These are phyloP conservation scores for Alternaria triticimaculans DNA, from an alignment of 2,329 filamentous ascomycete genomes.

Conservation along the genomic window DNA sequence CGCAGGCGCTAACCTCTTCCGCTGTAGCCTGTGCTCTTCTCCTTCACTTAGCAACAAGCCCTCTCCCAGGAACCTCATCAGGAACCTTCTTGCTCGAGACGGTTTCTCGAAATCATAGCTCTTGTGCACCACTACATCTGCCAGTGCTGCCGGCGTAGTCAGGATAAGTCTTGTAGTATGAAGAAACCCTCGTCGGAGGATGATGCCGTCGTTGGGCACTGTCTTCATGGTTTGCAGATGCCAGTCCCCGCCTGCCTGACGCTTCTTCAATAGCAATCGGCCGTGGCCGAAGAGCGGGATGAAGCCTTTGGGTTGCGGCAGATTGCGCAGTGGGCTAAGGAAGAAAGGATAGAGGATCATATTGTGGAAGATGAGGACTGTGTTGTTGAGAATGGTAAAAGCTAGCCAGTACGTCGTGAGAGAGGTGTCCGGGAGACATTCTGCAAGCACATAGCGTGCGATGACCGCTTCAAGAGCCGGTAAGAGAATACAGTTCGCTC, in stretches of 20 bases:
- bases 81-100: constrained; percentile 50
- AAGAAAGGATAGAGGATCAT: constrained; percentile 48
- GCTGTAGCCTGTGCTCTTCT: constrained; percentile 59
- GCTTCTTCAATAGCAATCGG: constrained; percentile 35
- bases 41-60: constrained; percentile 60
- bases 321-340: constrained; percentile 48
- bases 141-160: constrained; percentile 51
- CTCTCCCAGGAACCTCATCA: constrained; percentile 58
- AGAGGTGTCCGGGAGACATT: constrained; percentile 16
- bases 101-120: constrained; percentile 64
- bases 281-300: constrained; percentile 49
- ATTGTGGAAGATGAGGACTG: constrained; percentile 22
- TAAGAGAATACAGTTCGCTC: constrained; percentile 19
- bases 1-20: constrained; percentile 79
- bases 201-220: constrained; percentile 51
- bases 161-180: constrained; percentile 48
- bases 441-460: constrained; percentile 29
- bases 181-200: constrained; percentile 50
- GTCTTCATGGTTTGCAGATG: constrained; percentile 47
- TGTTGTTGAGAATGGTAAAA: constrained; percentile 25
- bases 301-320: constrained; percentile 42
- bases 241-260: constrained; percentile 41
- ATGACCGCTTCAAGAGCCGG: constrained; percentile 28
- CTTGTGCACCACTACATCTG: constrained; percentile 61
- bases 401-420: constrained; percentile 25